Conservation (phyloP, 768 basidiomycete genomes). For the Psilocybe cyanescens region DNA sequence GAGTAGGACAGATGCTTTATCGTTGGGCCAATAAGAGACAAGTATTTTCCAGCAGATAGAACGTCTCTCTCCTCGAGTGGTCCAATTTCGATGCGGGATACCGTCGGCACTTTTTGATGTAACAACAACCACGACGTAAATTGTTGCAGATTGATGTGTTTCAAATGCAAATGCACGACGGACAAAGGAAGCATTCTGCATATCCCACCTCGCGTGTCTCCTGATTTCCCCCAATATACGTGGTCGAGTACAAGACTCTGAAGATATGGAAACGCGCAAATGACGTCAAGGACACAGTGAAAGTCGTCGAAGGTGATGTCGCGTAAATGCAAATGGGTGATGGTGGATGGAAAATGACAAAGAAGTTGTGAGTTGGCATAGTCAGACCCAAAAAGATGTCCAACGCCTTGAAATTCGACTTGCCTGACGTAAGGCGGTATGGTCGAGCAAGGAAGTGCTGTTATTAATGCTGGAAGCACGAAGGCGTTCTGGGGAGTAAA, state of each 20-base stretch:
- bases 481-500: constrained; percentile 1
- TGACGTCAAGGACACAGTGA: constrained; percentile 7
- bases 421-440: constrained; percentile 8
- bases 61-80: constrained; percentile 10
- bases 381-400: not conserved
- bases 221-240: constrained; percentile 1
- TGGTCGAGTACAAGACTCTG: constrained; percentile 8
- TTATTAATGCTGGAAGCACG: constrained; percentile 3
- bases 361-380: not conserved
- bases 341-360: constrained; percentile 1
- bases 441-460: not conserved
- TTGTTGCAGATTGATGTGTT: constrained; percentile 1
- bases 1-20: constrained; percentile 7
- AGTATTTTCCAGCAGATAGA: constrained; percentile 2
- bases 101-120: constrained; percentile 3
- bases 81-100: constrained; percentile 11
- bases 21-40: constrained; percentile 4
- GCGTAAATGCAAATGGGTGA: constrained; percentile 9
- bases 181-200: not conserved
- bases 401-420: not conserved
- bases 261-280: constrained; percentile 13
- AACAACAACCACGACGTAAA: constrained; percentile 12
- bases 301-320: constrained; percentile 5
- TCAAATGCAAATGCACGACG: constrained; percentile 1
- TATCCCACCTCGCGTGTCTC: not conserved